Conservation (phyloP, 208 protist species). For the Novymonas esmeraldas region DNA sequence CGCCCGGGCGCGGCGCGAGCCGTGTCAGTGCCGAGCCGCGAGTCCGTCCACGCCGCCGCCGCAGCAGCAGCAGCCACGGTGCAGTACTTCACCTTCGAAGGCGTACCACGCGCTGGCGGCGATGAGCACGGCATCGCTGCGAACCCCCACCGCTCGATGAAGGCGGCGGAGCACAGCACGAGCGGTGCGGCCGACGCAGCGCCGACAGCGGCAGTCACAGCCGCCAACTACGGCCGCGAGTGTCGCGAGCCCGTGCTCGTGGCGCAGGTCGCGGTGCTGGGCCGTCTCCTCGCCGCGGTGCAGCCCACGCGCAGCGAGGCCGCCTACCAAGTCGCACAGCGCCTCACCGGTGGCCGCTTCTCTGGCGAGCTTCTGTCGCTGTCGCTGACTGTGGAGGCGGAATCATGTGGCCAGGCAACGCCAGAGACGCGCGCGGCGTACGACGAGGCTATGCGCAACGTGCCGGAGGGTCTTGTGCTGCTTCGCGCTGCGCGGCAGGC, state of each 20-base stretch:
- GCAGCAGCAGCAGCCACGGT: slow-evolving; percentile 5
- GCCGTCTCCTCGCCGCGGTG: slow-evolving; percentile 40
- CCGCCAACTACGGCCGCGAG: slow-evolving; percentile 50
- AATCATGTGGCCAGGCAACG: not conserved
- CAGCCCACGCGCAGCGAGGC: slow-evolving; percentile 35
- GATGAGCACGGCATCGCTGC: too few relatives aligned
- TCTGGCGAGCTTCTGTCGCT: slow-evolving; percentile 58
- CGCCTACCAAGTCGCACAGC: slow-evolving; percentile 47
- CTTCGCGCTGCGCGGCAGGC: slow-evolving; percentile 39
- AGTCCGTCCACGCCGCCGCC: slow-evolving; percentile 12
- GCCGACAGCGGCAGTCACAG: not conserved
- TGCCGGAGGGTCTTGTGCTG: slow-evolving; percentile 44
- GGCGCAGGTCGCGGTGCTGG: slow-evolving; percentile 49
- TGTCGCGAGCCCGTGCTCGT: slow-evolving; percentile 58
- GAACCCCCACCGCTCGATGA: too few relatives aligned
- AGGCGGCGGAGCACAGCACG: too few relatives aligned
- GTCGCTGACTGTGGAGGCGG: slow-evolving; percentile 38
- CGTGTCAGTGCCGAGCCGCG: slow-evolving; percentile 2
- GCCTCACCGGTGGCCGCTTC: slow-evolving; percentile 60
- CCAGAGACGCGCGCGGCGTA: slow-evolving; percentile 27
- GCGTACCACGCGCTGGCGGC: not conserved
- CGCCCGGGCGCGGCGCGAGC: not conserved
- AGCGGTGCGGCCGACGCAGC: slow-evolving; percentile 2
- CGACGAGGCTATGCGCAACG: slow-evolving; percentile 36
- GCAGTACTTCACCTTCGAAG: slow-evolving; percentile 41